Base-by-base conservation (phyloP, 768 basidiomycete species). In the Pleurotus giganteus region DNA sequence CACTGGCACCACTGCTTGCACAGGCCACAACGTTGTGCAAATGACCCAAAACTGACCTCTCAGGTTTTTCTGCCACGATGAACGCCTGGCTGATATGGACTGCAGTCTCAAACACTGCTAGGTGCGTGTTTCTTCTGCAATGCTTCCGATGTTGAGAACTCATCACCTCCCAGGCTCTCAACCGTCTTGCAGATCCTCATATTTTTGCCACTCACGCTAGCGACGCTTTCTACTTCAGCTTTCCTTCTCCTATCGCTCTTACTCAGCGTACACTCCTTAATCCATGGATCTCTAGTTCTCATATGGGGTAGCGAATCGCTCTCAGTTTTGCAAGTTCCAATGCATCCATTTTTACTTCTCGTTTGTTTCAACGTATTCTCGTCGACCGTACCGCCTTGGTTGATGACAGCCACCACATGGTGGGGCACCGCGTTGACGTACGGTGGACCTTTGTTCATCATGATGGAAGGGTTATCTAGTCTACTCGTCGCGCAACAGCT, bases 361-460 rank as follows among this genome's bases (percentile, higher is more conserved):
- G 82, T 93, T 55, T 89, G 83, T 66, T 94, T 94, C 80, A 94
- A 94, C 66, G 78, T 85, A 32, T 92, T 91, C 69, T 82, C 89
- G 1, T 77, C 85, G 19, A 72, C 83, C 23, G 79, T 81, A 21
- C 76, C 81, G 57, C 83, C 86, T 6, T 78, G 74, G 67, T 66
- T 92, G 4, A 60, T 79, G 8, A 77, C 72, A 11, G 79, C 84
- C 13, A 79, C 84, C 7, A 74, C 77, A 41, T 83, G 81, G 75
- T 94, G 92, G 92, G 89, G 86, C 0, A 80, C 75, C 23, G 72
- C 84, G 32, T 72, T 94, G 57, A 83, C 80, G 1, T 78, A 86
- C 63, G 87, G 82, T 1, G 88, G 88, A 2, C 91, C 91, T 1
- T 68, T 86, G 39, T 93, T 92, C 68, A 86, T 94, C 54, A 77